Conservation (phyloP, 2,329 filamentous ascomycete genomes). For the Helotiales sp. region DNA sequence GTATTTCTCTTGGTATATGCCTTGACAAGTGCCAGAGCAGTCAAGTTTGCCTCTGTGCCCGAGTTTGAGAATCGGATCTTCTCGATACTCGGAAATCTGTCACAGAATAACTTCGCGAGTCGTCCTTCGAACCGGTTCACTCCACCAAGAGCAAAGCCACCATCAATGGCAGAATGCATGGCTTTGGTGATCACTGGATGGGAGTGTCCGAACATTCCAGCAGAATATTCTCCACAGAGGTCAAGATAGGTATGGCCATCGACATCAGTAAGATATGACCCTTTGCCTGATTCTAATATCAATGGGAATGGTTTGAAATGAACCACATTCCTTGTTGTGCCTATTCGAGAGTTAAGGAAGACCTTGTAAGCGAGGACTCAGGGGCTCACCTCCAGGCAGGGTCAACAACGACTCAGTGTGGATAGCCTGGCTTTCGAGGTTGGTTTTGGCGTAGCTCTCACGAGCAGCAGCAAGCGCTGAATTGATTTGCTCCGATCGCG, state of each 20-base stretch:
- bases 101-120: conserved; percentile 49
- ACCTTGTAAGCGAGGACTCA: not conserved
- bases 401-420: conserved; percentile 4
- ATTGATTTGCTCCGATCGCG: conserved; percentile 1
- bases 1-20: conserved; percentile 16
- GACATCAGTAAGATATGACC: conserved; percentile 11
- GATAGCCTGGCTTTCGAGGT: conserved; percentile 5
- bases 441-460: conserved; percentile 9
- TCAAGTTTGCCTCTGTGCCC: conserved; percentile 65
- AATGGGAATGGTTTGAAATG: conserved; percentile 20
- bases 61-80: conserved; percentile 62
- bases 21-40: conserved; percentile 47
- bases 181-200: conserved; percentile 53
- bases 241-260: conserved; percentile 49
- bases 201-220: conserved; percentile 66
- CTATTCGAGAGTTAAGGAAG: not conserved
- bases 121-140: conserved; percentile 50
- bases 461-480: conserved; percentile 6
- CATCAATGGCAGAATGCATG: conserved; percentile 44
- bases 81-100: conserved; percentile 52
- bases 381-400: conserved; percentile 10
- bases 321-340: conserved; percentile 18
- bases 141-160: conserved; percentile 53
- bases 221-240: conserved; percentile 62
- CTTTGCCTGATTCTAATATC: conserved; percentile 14